These are phyloP conservation scores for Dissophora globulifera DNA, from an alignment of 192 early-diverging fungal species.

Conservation along the genomic window DNA sequence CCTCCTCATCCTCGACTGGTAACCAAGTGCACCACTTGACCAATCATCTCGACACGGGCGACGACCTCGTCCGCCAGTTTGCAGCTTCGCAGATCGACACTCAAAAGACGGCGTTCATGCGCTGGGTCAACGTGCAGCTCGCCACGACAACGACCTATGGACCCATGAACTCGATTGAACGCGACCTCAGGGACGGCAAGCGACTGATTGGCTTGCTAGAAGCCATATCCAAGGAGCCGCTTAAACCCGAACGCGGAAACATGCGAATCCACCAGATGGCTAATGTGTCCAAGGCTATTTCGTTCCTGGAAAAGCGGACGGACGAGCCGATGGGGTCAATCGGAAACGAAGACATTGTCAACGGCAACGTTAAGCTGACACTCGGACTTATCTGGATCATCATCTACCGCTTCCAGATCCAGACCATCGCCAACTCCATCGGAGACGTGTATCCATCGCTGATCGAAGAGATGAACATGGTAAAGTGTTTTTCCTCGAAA, in stretches of 20 bases:
- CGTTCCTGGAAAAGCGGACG: constrained; percentile 65
- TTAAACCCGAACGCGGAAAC: constrained; percentile 76
- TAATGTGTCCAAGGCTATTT: constrained; percentile 77
- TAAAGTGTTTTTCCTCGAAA: constrained; percentile 21
- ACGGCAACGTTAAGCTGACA: constrained; percentile 76
- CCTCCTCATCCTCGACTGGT: neutral
- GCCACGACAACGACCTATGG: constrained; percentile 47
- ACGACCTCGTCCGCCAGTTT: constrained; percentile 57
- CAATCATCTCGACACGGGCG: constrained; percentile 33
- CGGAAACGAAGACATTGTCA: constrained; percentile 84
- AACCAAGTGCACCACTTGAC: constrained; percentile 8
- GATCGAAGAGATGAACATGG: constrained; percentile 40
- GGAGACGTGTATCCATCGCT: constrained; percentile 44
- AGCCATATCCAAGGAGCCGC: constrained; percentile 76
- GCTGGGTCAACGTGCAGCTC: constrained; percentile 71
- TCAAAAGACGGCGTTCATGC: constrained; percentile 62
- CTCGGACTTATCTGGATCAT: constrained; percentile 65
- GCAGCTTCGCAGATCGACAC: constrained; percentile 62
- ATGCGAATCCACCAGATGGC: constrained; percentile 85
- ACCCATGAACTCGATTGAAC: constrained; percentile 62
- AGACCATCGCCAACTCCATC: constrained; percentile 55
- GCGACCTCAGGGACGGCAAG: constrained; percentile 75
- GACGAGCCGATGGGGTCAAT: constrained; percentile 66
- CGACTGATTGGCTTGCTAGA: constrained; percentile 76
- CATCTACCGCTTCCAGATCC: constrained; percentile 67